Evolutionary conservation across 2,329 filamentous ascomycete genomes (phyloP), one percentile per base, ranked within the genome.

Genomic region (Mycogone perniciosa): DNA sequence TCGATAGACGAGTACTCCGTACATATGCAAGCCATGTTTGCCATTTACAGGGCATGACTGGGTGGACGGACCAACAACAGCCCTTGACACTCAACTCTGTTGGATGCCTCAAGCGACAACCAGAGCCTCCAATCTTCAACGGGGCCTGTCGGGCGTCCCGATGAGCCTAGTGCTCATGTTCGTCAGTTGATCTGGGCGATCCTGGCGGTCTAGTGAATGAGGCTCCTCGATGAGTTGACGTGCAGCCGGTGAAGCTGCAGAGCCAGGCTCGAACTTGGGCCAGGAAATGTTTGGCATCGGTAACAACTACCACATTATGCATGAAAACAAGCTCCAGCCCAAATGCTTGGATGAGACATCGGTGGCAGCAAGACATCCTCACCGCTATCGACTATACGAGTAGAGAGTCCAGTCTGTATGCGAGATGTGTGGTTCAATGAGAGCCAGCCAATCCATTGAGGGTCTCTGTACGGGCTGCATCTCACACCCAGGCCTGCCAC

Each of bases 271-370:
- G 7, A n/a, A 11, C 9, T 2, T 39, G 10, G 9, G 9, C 8
- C 37, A 11, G 37, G 8, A 11, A n/a, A 39, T 39, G 20, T 27
- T 41, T 46, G 26, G 46, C 40, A 31, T 34, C 48, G 48, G 48
- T 31, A 51, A 51, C 42, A 51, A 37, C 41, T 51, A 37, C 48
- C 48, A 31, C 38, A 30, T 51, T 51, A 51, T 51, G 48, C 48
- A 51, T 51, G 13, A 41, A 41, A 41, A 27, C n/a, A 41, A 41
- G 39, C 39, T 41, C 39, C 8, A 26, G 39, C 10, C 26, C 20
- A 8, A 41, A 46, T 41, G 39, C 43, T 11, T 31, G 20, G 42
- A 51, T 46, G 48, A 51, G 42, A 51, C 48, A 46, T 26, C 27
- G 47, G 47, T 44, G 31, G 42, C 20, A 44, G 48, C 48, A 34